Evolutionary conservation across 2,329 filamentous ascomycete genomes (phyloP), one percentile per base, ranked within the genome.

Genomic region (Metarhizium sp.): DNA sequence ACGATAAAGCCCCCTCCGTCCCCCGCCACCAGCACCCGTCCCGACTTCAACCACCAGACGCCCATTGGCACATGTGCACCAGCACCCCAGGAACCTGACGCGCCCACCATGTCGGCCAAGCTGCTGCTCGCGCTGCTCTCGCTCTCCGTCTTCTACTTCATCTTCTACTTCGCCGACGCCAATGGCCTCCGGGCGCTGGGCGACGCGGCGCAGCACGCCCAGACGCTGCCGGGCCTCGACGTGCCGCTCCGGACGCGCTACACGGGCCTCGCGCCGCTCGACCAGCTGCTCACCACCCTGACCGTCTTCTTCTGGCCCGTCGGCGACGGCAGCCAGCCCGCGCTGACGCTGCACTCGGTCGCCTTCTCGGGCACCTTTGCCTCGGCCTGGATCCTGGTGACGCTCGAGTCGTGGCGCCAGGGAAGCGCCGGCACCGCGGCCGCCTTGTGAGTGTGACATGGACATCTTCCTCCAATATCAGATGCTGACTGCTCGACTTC

Each of bases 261-360:
- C 54, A 49, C 54, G 29, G 59, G 59, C 32, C 36, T 55, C 14
- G 34, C 4, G 38, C 46, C 45, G 18, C 16, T 58, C n/a, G 60
- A 62, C 47, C 42, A 54, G 42, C 48, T 58, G 2, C 55, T 61
- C 30, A 53, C 59, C 25, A 47, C 47, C 14, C 53, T 62, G 53
- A 59, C 59, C n/a, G 42, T 52, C 40, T 59, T 61, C 53, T 62
- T 62, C 55, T 62, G 59, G 59, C 53, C 58, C 38, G 20, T 58
- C 6, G 25, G 56, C n/a, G 53, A 60, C 3, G 55, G 53, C 0
- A 54, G 34, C 20, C 55, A 58, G 36, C 57, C 60, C 7, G 59
- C 32, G 7, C 36, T 61, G 51, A 49, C 59, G n/a, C 54, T 62
- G 36, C 60, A 62, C 36, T 56, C 57, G 1, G 14, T 61, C 46